Evolutionary conservation across 345 rosid genomes (phyloP).

Genomic region (Hypericum perforatum): DNA sequence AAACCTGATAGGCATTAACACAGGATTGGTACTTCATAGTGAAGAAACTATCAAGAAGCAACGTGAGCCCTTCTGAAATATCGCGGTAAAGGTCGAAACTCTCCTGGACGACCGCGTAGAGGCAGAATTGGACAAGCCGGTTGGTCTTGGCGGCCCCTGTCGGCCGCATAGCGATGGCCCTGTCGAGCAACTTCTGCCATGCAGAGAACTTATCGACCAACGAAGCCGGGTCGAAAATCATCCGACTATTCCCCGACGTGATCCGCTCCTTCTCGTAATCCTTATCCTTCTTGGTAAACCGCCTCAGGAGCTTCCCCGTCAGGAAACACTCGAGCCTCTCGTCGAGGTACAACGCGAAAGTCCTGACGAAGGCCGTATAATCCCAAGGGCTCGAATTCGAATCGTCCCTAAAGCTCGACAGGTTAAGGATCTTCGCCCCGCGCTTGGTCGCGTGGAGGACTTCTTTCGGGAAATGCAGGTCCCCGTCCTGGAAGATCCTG

Average conservation of each 20-base stretch:
- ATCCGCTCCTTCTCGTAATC: conserved; percentile 3
- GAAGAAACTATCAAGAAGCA: conserved; percentile 61
- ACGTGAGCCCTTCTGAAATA: conserved; percentile 49
- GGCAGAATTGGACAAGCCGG: conserved; percentile 37
- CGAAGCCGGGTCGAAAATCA: conserved; percentile 52
- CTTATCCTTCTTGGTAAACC: conserved; percentile 20
- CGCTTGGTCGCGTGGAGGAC: conserved; percentile 61
- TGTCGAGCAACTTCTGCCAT: conserved; percentile 74
- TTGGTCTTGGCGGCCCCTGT: conserved; percentile 49
- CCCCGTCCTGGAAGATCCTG: conserved; percentile 65
- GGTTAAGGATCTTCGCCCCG: conserved; percentile 66
- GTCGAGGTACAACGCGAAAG: conserved; percentile 55
- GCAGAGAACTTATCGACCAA: conserved; percentile 43
- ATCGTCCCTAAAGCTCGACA: conserved; percentile 53
- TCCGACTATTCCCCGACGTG: conserved; percentile 21
- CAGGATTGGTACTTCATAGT: conserved; percentile 55
- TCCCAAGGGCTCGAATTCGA: conserved; percentile 74
- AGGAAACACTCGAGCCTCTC: conserved; percentile 65
- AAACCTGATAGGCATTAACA: conserved; percentile 47
- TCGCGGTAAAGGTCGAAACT: conserved; percentile 76
- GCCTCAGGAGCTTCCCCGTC: conserved; percentile 51
- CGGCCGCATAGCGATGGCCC: conserved; percentile 52
- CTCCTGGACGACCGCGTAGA: conserved; percentile 50
- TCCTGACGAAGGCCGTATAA: conserved; percentile 50
- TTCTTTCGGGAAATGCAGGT: conserved; percentile 69